phyloP scores from a whole-genome alignment of 148 eudicot species.

The Vaccinium corymbosum region DNA sequence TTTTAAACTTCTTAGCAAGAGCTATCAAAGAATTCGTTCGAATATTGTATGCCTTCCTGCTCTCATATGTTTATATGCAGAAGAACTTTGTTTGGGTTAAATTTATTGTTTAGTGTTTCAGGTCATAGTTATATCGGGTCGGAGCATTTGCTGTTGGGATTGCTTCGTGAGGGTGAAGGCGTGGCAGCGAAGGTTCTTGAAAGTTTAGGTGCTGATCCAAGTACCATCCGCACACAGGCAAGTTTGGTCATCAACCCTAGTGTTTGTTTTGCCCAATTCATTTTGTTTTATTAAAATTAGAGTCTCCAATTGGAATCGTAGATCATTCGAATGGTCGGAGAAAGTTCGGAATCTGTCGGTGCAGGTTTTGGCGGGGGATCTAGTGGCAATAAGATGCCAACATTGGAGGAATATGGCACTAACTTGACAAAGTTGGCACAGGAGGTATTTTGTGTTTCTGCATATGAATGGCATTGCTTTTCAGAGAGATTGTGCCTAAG shows the following conservation, averaged over 20 bases:
- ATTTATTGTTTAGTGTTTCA: slow-evolving; percentile 16
- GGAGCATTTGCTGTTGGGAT: slow-evolving; percentile 87
- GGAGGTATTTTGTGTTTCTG: slow-evolving; percentile 47
- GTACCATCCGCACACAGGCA: slow-evolving; percentile 83
- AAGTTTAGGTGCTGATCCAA: slow-evolving; percentile 86
- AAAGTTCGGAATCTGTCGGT: slow-evolving; percentile 77
- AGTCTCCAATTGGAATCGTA: slow-evolving; percentile 22
- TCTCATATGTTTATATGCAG: background rate
- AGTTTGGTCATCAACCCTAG: slow-evolving; percentile 1
- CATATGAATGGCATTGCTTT: background rate
- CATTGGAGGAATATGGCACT: slow-evolving; percentile 92
- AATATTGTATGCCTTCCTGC: background rate
- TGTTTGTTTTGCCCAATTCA: background rate
- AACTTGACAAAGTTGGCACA: slow-evolving; percentile 90
- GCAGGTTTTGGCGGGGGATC: slow-evolving; percentile 85
- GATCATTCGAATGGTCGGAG: slow-evolving; percentile 96
- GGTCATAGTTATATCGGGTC: slow-evolving; percentile 81
- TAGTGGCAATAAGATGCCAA: slow-evolving; percentile 80
- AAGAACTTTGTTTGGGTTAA: background rate
- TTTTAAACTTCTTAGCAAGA: background rate
- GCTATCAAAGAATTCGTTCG: background rate
- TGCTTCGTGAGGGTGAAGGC: slow-evolving; percentile 97
- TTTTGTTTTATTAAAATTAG: slow-evolving; percentile 5
- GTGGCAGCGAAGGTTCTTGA: slow-evolving; percentile 90
- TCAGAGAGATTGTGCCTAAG: background rate